phyloP scores from a whole-genome alignment of 805 yeast genomes.

The Maudiozyma turicensis region DNA sequence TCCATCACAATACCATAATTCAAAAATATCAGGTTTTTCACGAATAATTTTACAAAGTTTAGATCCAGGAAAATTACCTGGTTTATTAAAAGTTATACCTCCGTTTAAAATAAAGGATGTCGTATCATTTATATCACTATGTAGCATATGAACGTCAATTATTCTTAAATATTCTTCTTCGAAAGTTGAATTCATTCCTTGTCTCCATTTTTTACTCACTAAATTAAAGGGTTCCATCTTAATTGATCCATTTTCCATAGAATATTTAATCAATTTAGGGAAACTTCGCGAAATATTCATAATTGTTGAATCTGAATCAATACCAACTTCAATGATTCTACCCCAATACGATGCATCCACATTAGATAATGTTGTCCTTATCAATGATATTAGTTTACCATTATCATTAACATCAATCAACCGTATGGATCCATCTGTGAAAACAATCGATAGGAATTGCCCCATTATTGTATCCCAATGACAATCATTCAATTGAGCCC shows the following conservation, averaged over 20 bases:
- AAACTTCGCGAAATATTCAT: neutral
- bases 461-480: constrained; percentile 22
- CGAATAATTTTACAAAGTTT: neutral
- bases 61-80: neutral
- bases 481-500: constrained; percentile 8
- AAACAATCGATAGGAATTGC: constrained; percentile 37
- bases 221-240: neutral
- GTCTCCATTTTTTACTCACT: neutral
- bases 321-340: neutral
- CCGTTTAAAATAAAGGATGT: constrained; percentile 14
- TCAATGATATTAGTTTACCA: constrained; percentile 18
- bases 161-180: neutral
- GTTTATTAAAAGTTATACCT: constrained; percentile 4
- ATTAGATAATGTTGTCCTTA: constrained; percentile 6
- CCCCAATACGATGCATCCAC: neutral
- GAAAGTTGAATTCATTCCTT: neutral
- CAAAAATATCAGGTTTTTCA: neutral
- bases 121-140: constrained; percentile 6
- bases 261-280: neutral
- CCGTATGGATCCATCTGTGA: constrained; percentile 38
- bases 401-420: constrained; percentile 35
- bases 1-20: constrained; percentile 3
- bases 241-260: neutral
- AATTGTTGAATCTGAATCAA: too few relatives aligned
- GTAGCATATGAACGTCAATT: constrained; percentile 17